Evolutionary conservation across 2,329 filamentous ascomycete species (phyloP).

Genomic region (Alternaria ventricosa): DNA sequence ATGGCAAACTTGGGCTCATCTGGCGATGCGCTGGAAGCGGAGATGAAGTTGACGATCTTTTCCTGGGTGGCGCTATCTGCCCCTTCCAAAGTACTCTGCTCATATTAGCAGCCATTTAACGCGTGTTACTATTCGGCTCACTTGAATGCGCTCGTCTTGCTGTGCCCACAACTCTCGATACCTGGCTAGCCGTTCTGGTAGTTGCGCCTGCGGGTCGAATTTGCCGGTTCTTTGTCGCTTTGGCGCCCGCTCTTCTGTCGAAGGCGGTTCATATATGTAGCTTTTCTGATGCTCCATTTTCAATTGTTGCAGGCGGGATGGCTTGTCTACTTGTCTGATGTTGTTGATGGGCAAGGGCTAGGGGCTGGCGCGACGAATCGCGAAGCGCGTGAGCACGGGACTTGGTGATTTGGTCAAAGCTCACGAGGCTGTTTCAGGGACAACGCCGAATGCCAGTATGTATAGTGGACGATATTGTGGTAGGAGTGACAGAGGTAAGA

Average conservation of each 20-base stretch:
- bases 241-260: slow-evolving; percentile 43
- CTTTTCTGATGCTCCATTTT: slow-evolving; percentile 58
- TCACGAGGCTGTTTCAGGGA: neutral
- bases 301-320: neutral
- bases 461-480: neutral
- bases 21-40: slow-evolving; percentile 28
- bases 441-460: neutral
- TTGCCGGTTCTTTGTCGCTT: slow-evolving; percentile 51
- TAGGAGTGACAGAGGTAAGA: neutral
- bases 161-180: slow-evolving; percentile 70
- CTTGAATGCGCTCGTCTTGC: slow-evolving; percentile 69
- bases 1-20: slow-evolving; percentile 56
- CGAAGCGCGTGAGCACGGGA: slow-evolving; percentile 40
- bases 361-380: slow-evolving; percentile 21
- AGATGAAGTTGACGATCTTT: slow-evolving; percentile 50
- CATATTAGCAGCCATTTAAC: slow-evolving; percentile 13
- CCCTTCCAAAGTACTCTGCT: slow-evolving; percentile 47
- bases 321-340: neutral
- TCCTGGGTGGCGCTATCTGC: slow-evolving; percentile 50
- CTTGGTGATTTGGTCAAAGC: slow-evolving; percentile 23
- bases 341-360: slow-evolving; percentile 11
- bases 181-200: slow-evolving; percentile 60
- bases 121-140: slow-evolving; percentile 28
- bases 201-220: slow-evolving; percentile 27
- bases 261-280: slow-evolving; percentile 53